phyloP scores from a whole-genome alignment of 768 basidiomycete genomes.

The Calvatia gigantea region DNA sequence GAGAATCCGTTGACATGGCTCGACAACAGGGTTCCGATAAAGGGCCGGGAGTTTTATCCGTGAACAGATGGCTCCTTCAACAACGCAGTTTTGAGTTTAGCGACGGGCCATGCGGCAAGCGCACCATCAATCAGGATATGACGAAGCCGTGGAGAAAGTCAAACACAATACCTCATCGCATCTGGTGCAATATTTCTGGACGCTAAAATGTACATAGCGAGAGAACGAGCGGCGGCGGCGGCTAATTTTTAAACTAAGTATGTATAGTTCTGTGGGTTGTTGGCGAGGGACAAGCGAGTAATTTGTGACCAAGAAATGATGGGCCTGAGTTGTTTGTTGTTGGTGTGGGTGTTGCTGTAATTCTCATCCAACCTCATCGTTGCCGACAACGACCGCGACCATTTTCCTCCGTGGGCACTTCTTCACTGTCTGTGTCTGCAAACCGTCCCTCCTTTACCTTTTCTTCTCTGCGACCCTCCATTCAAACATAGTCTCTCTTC shows the following conservation, averaged over 20 bases:
- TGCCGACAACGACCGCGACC: constrained; percentile 19
- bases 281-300: not conserved
- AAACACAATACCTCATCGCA: not conserved
- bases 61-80: not conserved
- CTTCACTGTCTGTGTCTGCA: constrained; percentile 28
- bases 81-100: not conserved
- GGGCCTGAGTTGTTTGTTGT: constrained; percentile 18
- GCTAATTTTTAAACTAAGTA: too few relatives aligned
- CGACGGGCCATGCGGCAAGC: not conserved
- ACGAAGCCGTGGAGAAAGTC: not conserved
- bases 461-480: constrained; percentile 22
- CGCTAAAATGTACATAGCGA: too few relatives aligned
- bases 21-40: constrained; percentile 19
- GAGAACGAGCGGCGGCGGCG: too few relatives aligned
- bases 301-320: constrained; percentile 12
- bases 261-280: too few relatives aligned
- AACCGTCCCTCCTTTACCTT: constrained; percentile 26
- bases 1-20: constrained; percentile 23
- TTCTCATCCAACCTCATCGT: constrained; percentile 1
- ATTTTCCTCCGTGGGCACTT: constrained; percentile 26
- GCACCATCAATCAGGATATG: not conserved
- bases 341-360: constrained; percentile 10
- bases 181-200: too few relatives aligned
- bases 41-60: constrained; percentile 27
- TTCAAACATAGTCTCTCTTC: not conserved